Conservation (phyloP, 257 asterid species). For the Plantago major region DNA sequence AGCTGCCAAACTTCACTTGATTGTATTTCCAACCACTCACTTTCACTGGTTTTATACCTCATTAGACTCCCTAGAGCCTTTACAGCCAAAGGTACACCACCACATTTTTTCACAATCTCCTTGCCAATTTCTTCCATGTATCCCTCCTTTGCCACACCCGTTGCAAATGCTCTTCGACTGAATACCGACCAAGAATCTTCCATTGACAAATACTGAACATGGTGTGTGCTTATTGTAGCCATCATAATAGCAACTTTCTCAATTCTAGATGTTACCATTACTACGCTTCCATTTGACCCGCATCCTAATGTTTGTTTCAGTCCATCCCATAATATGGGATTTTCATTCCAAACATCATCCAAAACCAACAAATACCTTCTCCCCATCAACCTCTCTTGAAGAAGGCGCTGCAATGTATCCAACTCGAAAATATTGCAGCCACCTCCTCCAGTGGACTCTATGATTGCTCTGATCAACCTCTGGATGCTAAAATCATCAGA, state of each 20-base stretch:
- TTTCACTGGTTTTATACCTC: constrained; percentile 11
- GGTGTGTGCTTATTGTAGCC: constrained; percentile 20
- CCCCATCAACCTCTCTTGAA: constrained; percentile 24
- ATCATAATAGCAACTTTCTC: constrained; percentile 20
- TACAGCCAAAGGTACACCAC: constrained; percentile 23
- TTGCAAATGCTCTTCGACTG: constrained; percentile 18
- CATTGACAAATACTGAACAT: constrained; percentile 11
- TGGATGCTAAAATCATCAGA: constrained; percentile 22
- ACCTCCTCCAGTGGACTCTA: constrained; percentile 10
- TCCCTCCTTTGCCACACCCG: neutral
- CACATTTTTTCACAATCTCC: constrained; percentile 19
- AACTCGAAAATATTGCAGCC: constrained; percentile 8
- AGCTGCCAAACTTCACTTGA: constrained; percentile 17
- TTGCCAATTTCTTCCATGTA: constrained; percentile 12
- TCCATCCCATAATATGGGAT: constrained; percentile 18
- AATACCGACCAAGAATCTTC: constrained; percentile 27
- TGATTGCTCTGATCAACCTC: constrained; percentile 20
- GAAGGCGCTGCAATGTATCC: constrained; percentile 18
- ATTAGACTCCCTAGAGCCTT: constrained; percentile 24
- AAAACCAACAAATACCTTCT: constrained; percentile 22
- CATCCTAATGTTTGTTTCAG: constrained; percentile 21
- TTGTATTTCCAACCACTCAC: constrained; percentile 17
- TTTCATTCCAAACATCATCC: constrained; percentile 37
- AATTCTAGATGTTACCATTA: constrained; percentile 22
- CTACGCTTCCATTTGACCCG: constrained; percentile 20